These are phyloP conservation scores for Kalaharituber pfeilii DNA, from an alignment of 2,329 filamentous ascomycete genomes.

Conservation along the genomic window DNA sequence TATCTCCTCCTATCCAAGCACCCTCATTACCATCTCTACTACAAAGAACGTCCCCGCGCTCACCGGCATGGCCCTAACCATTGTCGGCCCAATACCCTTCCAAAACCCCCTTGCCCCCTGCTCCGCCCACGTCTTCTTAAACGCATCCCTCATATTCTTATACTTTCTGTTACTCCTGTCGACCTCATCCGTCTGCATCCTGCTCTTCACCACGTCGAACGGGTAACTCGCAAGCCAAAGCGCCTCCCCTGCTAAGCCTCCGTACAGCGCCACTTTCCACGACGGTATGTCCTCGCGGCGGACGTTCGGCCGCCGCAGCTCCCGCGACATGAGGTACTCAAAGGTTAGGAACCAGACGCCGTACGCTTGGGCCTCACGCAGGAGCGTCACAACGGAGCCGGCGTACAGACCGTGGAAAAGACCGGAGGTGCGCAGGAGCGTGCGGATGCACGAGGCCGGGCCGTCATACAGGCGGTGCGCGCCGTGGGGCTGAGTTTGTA, in stretches of 20 bases:
- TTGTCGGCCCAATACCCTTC: constrained; percentile 79
- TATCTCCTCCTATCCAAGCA: constrained; percentile 13
- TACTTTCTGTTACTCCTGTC: constrained; percentile 49
- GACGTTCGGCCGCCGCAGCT: constrained; percentile 53
- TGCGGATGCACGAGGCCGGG: constrained; percentile 76
- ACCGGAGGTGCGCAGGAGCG: constrained; percentile 54
- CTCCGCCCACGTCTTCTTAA: constrained; percentile 57
- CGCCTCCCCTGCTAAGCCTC: constrained; percentile 80
- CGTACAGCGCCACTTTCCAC: constrained; percentile 79
- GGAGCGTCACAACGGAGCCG: constrained; percentile 66
- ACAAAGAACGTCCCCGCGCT: constrained; percentile 95
- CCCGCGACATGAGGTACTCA: constrained; percentile 88
- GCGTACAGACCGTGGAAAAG: constrained; percentile 64
- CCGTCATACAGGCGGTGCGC: constrained; percentile 60
- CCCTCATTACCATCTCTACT: constrained; percentile 24
- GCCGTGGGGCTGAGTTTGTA: constrained; percentile 92
- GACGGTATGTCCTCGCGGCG: constrained; percentile 60
- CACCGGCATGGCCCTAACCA: constrained; percentile 91
- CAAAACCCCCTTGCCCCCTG: constrained; percentile 79
- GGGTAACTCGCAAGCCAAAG: constrained; percentile 90
- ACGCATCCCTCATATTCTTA: constrained; percentile 73
- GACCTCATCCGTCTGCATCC: constrained; percentile 97
- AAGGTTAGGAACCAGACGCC: constrained; percentile 90
- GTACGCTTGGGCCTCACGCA: constrained; percentile 86
- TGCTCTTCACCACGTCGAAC: constrained; percentile 95